Conservation (phyloP, 257 asterid genomes). For the Solanum okadae region DNA sequence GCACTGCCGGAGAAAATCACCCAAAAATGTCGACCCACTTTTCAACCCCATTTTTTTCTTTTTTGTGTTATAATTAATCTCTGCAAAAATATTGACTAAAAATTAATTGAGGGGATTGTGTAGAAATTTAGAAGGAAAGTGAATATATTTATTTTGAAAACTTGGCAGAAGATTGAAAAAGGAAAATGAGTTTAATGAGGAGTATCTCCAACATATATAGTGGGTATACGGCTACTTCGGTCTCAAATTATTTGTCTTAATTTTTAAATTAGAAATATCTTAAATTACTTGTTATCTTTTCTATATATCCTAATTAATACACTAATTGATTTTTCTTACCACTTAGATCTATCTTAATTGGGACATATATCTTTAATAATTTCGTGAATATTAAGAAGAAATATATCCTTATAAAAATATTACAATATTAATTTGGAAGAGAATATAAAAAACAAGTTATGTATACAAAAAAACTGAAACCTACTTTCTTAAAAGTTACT, state of each 20-base stretch:
- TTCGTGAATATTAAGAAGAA: neutral
- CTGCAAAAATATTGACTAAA: neutral
- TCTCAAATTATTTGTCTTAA: neutral
- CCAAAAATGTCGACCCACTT: constrained; percentile 12
- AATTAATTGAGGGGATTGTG: neutral
- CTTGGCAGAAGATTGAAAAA: neutral
- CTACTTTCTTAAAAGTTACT: neutral
- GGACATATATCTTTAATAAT: neutral
- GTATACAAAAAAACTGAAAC: neutral
- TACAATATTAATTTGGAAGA: neutral
- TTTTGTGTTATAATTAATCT: neutral
- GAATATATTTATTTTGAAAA: neutral
- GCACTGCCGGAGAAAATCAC: constrained; percentile 55
- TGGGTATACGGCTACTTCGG: fast-evolving
- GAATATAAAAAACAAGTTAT: neutral
- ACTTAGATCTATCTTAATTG: neutral
- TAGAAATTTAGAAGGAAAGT: neutral
- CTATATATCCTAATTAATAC: no score
- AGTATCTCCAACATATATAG: neutral
- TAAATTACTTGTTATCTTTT: neutral
- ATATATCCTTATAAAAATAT: neutral
- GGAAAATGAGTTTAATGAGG: neutral
- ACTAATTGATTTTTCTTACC: neutral
- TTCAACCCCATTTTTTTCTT: neutral
- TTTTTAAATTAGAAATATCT: neutral